Evolutionary conservation across 2,329 filamentous ascomycete species (phyloP).

Genomic region (Pestalotiopsis fici): DNA sequence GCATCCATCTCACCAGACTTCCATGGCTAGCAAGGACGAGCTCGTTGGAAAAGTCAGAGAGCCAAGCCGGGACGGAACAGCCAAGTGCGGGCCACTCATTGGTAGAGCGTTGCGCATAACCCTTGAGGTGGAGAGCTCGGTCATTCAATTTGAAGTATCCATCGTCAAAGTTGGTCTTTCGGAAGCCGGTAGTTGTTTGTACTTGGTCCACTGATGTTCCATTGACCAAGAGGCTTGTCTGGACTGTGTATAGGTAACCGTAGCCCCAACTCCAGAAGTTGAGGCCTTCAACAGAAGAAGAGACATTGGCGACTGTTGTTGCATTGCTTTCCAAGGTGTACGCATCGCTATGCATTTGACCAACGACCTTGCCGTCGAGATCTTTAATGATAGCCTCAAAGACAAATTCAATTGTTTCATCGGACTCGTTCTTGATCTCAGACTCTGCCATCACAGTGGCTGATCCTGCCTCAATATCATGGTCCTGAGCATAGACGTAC

Average conservation of each 20-base stretch:
- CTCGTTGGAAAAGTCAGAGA: slow-evolving; percentile 1
- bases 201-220: neutral
- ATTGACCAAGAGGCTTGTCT: neutral
- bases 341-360: neutral
- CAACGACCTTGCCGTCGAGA: neutral
- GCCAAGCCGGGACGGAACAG: neutral
- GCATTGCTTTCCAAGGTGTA: neutral
- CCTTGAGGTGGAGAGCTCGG: slow-evolving; percentile 1
- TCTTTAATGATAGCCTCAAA: neutral
- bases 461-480: neutral
- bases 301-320: neutral
- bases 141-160: slow-evolving; percentile 1
- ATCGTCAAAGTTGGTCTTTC: neutral
- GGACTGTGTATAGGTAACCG: neutral
- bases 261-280: slow-evolving; percentile 5
- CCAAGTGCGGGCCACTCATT: slow-evolving; percentile 2
- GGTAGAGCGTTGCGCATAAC: slow-evolving; percentile 1
- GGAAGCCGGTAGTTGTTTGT: neutral
- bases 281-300: neutral
- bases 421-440: neutral
- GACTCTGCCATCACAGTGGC: slow-evolving; percentile 1
- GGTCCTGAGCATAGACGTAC: neutral
- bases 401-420: neutral
- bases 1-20: slow-evolving; percentile 1
- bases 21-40: neutral